Evolutionary conservation across 306 rosid genomes (phyloP).

Genomic region (Inga oerstediana): DNA sequence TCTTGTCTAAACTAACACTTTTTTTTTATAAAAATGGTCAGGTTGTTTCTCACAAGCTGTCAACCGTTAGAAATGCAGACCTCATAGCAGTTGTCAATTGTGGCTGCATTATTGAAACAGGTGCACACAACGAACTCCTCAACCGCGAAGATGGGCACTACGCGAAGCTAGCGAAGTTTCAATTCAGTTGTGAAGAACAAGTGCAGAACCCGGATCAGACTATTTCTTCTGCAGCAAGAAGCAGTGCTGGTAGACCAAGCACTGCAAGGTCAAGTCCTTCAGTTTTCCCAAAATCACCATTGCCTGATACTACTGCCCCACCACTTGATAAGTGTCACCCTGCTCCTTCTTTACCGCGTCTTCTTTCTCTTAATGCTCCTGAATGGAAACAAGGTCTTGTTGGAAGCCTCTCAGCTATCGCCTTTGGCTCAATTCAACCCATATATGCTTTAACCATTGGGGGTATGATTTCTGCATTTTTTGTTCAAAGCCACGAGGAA

Average conservation of each 20-base stretch:
- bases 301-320: slow-evolving; percentile 39
- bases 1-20: background rate
- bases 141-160: slow-evolving; percentile 68
- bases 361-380: slow-evolving; percentile 68
- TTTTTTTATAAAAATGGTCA: slow-evolving; percentile 35
- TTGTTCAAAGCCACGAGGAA: slow-evolving; percentile 70
- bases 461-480: slow-evolving; percentile 94
- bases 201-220: slow-evolving; percentile 48
- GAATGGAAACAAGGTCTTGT: slow-evolving; percentile 89
- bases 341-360: slow-evolving; percentile 72
- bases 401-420: slow-evolving; percentile 81
- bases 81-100: slow-evolving; percentile 75
- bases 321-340: slow-evolving; percentile 37
- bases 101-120: slow-evolving; percentile 77
- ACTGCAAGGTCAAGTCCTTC: slow-evolving; percentile 74
- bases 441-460: slow-evolving; percentile 86
- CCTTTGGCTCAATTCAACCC: slow-evolving; percentile 87
- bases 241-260: slow-evolving; percentile 73
- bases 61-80: slow-evolving; percentile 88
- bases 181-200: slow-evolving; percentile 63
- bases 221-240: slow-evolving; percentile 60
- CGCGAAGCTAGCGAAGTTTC: slow-evolving; percentile 74
- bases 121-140: slow-evolving; percentile 77
- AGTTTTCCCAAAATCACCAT: slow-evolving; percentile 60
- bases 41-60: slow-evolving; percentile 97